A percentile compares a stretch with the other conserved stretches of the same genome.
Evolutionary conservation across 2,329 filamentous ascomycete species (phyloP).

Genomic region (Talaromyces amestolkiae): DNA sequence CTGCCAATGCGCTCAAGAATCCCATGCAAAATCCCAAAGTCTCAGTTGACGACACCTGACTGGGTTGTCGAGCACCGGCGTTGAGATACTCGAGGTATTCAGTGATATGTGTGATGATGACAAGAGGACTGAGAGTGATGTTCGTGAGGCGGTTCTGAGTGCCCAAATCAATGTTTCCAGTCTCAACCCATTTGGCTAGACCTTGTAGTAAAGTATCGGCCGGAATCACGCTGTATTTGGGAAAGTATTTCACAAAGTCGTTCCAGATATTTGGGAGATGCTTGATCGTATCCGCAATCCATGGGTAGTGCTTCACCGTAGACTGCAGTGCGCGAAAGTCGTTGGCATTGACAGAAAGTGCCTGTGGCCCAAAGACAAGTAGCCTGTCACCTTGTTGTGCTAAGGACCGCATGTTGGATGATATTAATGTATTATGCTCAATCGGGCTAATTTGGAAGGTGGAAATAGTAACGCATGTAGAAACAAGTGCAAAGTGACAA

Average conservation of each 20-base stretch:
- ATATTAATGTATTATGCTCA: neutral
- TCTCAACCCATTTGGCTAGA: slow-evolving; percentile 22
- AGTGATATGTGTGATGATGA: slow-evolving; percentile 39
- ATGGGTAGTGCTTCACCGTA: slow-evolving; percentile 10
- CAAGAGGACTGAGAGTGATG: slow-evolving; percentile 38
- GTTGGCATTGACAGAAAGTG: slow-evolving; percentile 6
- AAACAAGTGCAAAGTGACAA: neutral
- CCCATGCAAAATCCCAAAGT: slow-evolving; percentile 44
- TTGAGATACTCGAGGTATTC: slow-evolving; percentile 32
- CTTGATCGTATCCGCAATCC: slow-evolving; percentile 23
- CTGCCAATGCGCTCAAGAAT: slow-evolving; percentile 39
- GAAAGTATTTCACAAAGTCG: slow-evolving; percentile 18
- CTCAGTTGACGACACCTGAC: slow-evolving; percentile 20
- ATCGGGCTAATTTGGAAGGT: neutral
- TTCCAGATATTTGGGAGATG: slow-evolving; percentile 22
- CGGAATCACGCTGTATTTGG: slow-evolving; percentile 21
- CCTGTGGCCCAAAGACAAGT: slow-evolving; percentile 16
- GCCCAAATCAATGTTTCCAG: slow-evolving; percentile 17
- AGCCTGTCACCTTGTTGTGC: neutral
- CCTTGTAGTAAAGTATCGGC: slow-evolving; percentile 11
- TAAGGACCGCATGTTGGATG: neutral
- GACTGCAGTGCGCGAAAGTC: slow-evolving; percentile 6
- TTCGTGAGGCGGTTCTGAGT: slow-evolving; percentile 27
- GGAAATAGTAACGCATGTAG: neutral
- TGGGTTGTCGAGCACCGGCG: neutral